Conservation (phyloP, 371 early-diverging fungal genomes). For the Mucor indicus region DNA sequence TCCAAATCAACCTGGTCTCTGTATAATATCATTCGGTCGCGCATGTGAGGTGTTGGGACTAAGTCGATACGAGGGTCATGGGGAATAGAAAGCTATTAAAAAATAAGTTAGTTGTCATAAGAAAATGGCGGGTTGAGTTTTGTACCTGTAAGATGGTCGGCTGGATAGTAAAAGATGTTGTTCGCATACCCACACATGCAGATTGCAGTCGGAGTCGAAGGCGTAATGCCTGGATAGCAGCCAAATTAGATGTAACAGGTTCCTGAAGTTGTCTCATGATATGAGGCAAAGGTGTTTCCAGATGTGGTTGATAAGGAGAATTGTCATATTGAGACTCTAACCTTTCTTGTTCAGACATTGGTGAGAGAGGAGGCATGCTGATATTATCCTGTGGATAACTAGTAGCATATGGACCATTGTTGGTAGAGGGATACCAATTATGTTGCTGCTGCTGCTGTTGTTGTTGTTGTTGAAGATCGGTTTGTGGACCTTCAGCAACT, state of each 20-base stretch:
- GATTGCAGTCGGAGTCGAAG: conserved; percentile 38
- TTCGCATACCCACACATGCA: not conserved
- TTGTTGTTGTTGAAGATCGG: not conserved
- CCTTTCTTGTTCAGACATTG: not conserved
- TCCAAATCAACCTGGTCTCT: conserved; percentile 50
- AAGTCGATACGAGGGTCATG: conserved; percentile 58
- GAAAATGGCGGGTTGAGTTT: conserved; percentile 1
- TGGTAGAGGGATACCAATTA: conserved; percentile 17
- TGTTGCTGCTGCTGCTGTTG: not conserved
- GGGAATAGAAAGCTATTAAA: conserved; percentile 39
- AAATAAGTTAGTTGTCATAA: not conserved
- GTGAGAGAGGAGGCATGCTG: conserved; percentile 5
- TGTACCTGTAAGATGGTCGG: conserved; percentile 3
- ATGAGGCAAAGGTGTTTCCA: too few relatives aligned
- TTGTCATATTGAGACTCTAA: too few relatives aligned
- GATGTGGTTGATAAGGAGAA: too few relatives aligned
- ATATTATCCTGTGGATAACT: not conserved
- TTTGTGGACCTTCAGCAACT: too few relatives aligned
- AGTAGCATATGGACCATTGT: conserved; percentile 10
- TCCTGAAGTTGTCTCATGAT: too few relatives aligned
- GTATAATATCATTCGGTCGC: conserved; percentile 57
- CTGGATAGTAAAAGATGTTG: not conserved
- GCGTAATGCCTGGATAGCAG: conserved; percentile 43
- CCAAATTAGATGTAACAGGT: conserved; percentile 26
- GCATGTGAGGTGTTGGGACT: conserved; percentile 50